phyloP scores from a whole-genome alignment of 2,329 filamentous ascomycete genomes.

The Elsinoe australis region DNA sequence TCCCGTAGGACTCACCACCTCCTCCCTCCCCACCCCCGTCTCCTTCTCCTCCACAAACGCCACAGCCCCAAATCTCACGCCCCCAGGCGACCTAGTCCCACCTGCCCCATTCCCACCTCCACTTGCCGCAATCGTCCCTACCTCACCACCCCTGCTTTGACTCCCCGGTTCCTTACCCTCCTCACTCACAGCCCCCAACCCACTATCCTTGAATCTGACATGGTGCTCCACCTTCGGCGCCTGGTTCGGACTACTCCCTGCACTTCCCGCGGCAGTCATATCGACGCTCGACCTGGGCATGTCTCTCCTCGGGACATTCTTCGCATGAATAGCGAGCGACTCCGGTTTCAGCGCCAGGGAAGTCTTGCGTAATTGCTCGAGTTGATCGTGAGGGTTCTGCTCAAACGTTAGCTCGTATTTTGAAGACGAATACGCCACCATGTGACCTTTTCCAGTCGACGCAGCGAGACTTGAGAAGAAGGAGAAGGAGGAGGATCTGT shows the following conservation, averaged over 20 bases:
- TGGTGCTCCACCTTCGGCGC: constrained; percentile 11
- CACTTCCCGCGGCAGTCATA: not conserved
- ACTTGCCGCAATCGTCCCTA: not conserved
- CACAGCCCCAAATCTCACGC: constrained; percentile 12
- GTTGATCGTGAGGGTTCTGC: constrained; percentile 41
- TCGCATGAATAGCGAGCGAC: constrained; percentile 27
- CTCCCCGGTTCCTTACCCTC: not conserved
- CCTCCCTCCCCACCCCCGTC: not conserved
- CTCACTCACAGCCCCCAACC: not conserved
- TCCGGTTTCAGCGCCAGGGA: constrained; percentile 33
- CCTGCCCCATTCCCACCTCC: constrained; percentile 2
- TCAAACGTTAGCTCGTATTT: not conserved
- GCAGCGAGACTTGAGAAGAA: too few species aligned
- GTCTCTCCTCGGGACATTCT: constrained; percentile 25
- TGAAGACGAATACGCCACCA: too few species aligned
- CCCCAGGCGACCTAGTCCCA: not conserved
- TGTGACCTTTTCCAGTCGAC: too few species aligned
- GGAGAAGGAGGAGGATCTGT: too few species aligned
- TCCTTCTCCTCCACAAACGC: not conserved
- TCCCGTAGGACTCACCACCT: constrained; percentile 17
- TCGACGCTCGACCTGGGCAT: constrained; percentile 24
- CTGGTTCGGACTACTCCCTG: not conserved
- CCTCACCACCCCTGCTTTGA: not conserved
- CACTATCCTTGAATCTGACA: not conserved
- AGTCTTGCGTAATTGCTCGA: constrained; percentile 41